Evolutionary conservation across 2,329 filamentous ascomycete species (phyloP).

Genomic region (Fusarium pseudocircinatum): DNA sequence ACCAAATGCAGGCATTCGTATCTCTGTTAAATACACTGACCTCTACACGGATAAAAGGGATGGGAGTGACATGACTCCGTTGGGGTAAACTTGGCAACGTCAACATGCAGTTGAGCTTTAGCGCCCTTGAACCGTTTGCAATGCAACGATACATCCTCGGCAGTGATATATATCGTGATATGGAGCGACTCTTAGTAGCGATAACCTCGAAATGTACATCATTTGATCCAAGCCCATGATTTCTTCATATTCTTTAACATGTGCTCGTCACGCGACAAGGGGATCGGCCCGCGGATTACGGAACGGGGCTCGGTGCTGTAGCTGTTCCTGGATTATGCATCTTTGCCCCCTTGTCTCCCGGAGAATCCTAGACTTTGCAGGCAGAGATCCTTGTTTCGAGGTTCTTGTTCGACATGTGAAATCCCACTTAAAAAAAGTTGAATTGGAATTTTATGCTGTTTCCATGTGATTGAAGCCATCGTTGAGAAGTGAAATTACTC

Average conservation of each 20-base stretch:
- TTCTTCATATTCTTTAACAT: slow-evolving; percentile 8
- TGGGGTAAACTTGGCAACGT: slow-evolving; percentile 33
- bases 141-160: slow-evolving; percentile 29
- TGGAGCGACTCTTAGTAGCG: background rate
- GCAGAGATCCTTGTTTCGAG: slow-evolving; percentile 26
- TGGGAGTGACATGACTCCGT: slow-evolving; percentile 26
- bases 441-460: background rate
- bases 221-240: background rate
- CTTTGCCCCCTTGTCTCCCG: slow-evolving; percentile 27
- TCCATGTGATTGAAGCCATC: slow-evolving; percentile 1
- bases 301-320: slow-evolving; percentile 24
- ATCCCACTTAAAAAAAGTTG: slow-evolving; percentile 20
- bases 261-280: slow-evolving; percentile 37
- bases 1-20: background rate
- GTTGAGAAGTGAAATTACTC: background rate
- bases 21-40: background rate
- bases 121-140: slow-evolving; percentile 5
- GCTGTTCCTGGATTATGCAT: slow-evolving; percentile 40
- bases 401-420: slow-evolving; percentile 35
- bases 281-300: slow-evolving; percentile 31
- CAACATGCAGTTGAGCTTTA: slow-evolving; percentile 38
- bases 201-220: background rate
- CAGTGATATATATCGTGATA: background rate
- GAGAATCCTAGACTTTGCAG: slow-evolving; percentile 18
- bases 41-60: slow-evolving; percentile 12